Conservation (phyloP, 306 rosid species). For the Corylus avellana region DNA sequence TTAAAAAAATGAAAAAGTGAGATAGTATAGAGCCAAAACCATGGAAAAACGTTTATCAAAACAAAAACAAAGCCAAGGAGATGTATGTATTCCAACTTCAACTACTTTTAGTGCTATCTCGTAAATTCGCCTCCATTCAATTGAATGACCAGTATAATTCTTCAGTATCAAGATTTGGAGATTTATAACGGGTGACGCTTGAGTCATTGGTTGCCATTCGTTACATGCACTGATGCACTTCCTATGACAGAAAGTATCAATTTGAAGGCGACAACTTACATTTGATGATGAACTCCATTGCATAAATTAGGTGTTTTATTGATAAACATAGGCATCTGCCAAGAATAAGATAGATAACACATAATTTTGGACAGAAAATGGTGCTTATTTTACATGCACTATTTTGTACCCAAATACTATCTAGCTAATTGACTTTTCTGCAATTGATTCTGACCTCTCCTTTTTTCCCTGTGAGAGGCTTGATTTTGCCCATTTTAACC, state of each 20-base stretch:
- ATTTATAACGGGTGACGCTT: not conserved
- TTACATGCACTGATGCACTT: too few species aligned
- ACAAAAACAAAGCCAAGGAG: too few species aligned
- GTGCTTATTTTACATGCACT: not conserved
- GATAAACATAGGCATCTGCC: not conserved
- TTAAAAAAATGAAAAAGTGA: too few species aligned
- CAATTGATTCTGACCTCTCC: slow-evolving; percentile 67
- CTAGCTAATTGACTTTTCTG: slow-evolving; percentile 40
- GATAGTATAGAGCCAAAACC: too few species aligned
- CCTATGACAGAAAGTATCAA: not conserved
- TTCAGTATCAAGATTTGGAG: not conserved
- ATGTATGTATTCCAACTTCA: too few species aligned
- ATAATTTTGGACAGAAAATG: not conserved
- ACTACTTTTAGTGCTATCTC: too few species aligned
- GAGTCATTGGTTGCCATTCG: not conserved
- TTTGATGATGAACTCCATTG: not conserved
- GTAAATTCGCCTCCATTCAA: not conserved
- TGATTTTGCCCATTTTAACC: slow-evolving; percentile 52
- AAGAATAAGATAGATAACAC: not conserved
- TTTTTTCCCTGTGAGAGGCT: slow-evolving; percentile 49
- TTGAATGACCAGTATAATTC: not conserved
- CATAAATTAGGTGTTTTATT: not conserved
- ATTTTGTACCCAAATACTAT: not conserved
- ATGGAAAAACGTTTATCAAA: too few species aligned
- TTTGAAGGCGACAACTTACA: not conserved